Base-by-base conservation (phyloP, 2,329 filamentous ascomycete species). In the Arthrobotrys musiformis region DNA sequence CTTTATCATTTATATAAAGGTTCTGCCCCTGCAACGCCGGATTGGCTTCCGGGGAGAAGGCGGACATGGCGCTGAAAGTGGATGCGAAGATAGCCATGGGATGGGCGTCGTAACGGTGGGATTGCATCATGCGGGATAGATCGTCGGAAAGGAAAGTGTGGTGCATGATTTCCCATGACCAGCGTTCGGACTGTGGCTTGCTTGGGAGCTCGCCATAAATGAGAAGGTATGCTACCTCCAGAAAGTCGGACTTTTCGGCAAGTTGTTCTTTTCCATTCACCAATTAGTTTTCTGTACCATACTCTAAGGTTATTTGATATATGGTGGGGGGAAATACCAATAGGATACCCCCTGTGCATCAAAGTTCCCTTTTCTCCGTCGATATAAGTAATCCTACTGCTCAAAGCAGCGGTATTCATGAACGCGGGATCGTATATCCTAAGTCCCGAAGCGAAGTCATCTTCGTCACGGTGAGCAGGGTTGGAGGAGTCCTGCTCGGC, bases 81-180 rank as follows among this genome's bases (percentile, higher is more conserved):
- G 86, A 85, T 0, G 85, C 85, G 81, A 87, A 80, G 84, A 87
- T 86, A 67, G 85, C 84, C 86, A 87, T 87, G 19, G 86, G 86
- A 73, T 87, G 86, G 8, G 86, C 86, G 79, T 87, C 86, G 52
- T 77, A 77, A 40, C 73, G 61, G 52, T 77, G 73, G 7, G 73
- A 50, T 60, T 70, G 66, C 73, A 77, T 77, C 73, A 77, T 70
- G 15, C 73, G 73, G 19, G 66, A 70, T 9, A 77, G 35, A n/a
- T 77, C 73, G 60, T 77, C 73, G 22, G 66, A 84, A 7, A 77
- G 30, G 79, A 84, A 86, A 17, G 85, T 87, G 81, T 87, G 86
- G 80, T 86, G 85, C 85, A 86, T 86, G 78, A 87, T 83, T 81
- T 87, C 85, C 40, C 84, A 83, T 48, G 85, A 82, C 86, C 86